Evolutionary conservation across 345 rosid genomes (phyloP).

Genomic region (Isatis tinctoria): DNA sequence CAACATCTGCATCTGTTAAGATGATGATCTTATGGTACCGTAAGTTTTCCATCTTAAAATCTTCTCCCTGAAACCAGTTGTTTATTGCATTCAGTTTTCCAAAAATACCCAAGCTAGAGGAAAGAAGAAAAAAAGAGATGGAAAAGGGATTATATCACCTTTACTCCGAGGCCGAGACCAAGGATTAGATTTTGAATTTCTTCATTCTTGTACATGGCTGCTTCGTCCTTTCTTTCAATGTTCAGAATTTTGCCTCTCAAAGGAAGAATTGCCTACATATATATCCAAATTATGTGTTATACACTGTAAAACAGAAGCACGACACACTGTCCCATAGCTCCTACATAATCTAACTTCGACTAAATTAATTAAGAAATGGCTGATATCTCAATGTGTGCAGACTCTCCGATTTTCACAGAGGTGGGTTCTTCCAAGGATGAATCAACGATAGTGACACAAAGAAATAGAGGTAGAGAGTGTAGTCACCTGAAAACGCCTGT

Average conservation of each 20-base stretch:
- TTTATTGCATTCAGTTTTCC: constrained; percentile 2
- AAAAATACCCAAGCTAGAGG: background rate
- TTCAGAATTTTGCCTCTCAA: constrained; percentile 94
- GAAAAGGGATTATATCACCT: constrained; percentile 42
- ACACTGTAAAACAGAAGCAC: background rate
- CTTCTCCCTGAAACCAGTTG: constrained; percentile 70
- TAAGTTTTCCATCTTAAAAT: constrained; percentile 71
- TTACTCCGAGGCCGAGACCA: constrained; percentile 96
- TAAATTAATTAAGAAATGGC: background rate
- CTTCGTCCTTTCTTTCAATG: constrained; percentile 91
- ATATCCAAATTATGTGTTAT: constrained; percentile 9
- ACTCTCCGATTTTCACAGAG: background rate
- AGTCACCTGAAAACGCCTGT: constrained; percentile 93
- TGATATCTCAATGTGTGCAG: background rate
- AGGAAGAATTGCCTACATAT: constrained; percentile 90
- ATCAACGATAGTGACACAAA: background rate
- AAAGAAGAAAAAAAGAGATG: background rate
- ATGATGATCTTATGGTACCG: constrained; percentile 96
- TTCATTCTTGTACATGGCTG: constrained; percentile 97
- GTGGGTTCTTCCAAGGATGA: background rate
- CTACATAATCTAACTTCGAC: background rate
- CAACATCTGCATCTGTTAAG: constrained; percentile 99
- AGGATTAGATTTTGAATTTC: constrained; percentile 95
- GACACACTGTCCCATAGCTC: background rate
- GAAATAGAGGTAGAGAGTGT: constrained; percentile 4